Evolutionary conservation across 257 asterid species (phyloP).

Genomic region (Euphrasia confusa): DNA sequence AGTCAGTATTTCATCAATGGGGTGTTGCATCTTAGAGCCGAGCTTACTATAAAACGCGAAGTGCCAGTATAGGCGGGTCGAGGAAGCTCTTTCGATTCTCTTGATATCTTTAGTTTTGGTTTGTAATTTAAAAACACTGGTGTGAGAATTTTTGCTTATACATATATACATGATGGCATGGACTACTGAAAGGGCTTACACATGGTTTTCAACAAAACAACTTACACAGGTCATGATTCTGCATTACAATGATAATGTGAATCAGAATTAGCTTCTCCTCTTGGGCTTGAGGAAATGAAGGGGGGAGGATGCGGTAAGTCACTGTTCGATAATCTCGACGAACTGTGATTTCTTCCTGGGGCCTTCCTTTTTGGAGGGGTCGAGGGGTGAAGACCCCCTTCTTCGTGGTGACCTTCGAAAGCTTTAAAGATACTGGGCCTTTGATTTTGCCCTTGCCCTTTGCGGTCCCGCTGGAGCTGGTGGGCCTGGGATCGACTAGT

Average conservation of each 20-base stretch:
- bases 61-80: too few species aligned
- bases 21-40: conserved; percentile 74
- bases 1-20: conserved; percentile 64
- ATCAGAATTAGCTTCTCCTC: conserved; percentile 35
- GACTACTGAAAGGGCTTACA: too few species aligned
- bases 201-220: too few species aligned
- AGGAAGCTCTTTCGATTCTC: too few species aligned
- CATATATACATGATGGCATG: too few species aligned
- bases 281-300: conserved; percentile 68
- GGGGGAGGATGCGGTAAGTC: conserved; percentile 63
- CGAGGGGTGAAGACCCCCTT: conserved; percentile 44
- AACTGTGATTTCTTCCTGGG: conserved; percentile 54
- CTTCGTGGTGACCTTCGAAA: conserved; percentile 54
- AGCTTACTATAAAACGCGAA: conserved; percentile 58
- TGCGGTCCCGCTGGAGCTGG: conserved; percentile 77
- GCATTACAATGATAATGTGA: too few species aligned
- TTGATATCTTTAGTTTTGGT: too few species aligned
- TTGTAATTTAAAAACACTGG: too few species aligned
- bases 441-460: conserved; percentile 81
- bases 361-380: conserved; percentile 35
- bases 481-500: conserved; percentile 39
- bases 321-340: conserved; percentile 58
- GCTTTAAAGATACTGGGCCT: conserved; percentile 52
- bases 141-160: too few species aligned
- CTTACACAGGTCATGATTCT: too few species aligned